A percentile compares a stretch with the other conserved stretches of the same genome.
Evolutionary conservation across 1,139 yeast species (phyloP).

Genomic region (Entelexis paramagnoliae): DNA sequence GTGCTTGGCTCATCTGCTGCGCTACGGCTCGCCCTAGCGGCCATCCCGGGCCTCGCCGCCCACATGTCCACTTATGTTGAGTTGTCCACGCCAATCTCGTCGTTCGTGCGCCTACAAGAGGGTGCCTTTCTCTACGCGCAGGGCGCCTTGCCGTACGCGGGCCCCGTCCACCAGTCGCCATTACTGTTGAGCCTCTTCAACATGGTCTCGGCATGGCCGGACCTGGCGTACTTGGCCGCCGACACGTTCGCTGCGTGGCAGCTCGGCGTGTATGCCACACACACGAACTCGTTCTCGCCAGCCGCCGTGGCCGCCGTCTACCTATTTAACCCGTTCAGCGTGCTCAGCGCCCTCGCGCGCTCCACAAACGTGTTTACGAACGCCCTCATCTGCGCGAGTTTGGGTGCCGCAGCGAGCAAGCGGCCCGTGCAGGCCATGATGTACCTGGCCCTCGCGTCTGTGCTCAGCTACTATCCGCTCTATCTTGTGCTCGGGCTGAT

Average conservation of each 20-base stretch:
- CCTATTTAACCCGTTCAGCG: slow-evolving; percentile 67
- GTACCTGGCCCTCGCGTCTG: slow-evolving; percentile 52
- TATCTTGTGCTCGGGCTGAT: slow-evolving; percentile 19
- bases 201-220: not conserved
- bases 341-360: slow-evolving; percentile 58
- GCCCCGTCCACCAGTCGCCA: slow-evolving; percentile 79
- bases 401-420: slow-evolving; percentile 40
- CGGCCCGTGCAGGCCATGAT: slow-evolving; percentile 42
- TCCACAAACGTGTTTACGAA: slow-evolving; percentile 58
- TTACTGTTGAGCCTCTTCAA: slow-evolving; percentile 47
- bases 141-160: slow-evolving; percentile 66
- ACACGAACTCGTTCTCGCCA: slow-evolving; percentile 25
- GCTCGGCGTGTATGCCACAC: slow-evolving; percentile 39
- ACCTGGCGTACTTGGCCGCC: slow-evolving; percentile 33
- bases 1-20: slow-evolving; percentile 26
- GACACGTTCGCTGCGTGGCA: slow-evolving; percentile 37
- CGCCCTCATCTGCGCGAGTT: slow-evolving; percentile 43
- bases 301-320: slow-evolving; percentile 43
- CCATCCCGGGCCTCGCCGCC: not conserved
- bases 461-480: slow-evolving; percentile 45
- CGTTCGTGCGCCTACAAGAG: slow-evolving; percentile 59
- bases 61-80: slow-evolving; percentile 50
- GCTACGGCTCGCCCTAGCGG: not conserved
- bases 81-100: slow-evolving; percentile 67
- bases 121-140: slow-evolving; percentile 57